Base-by-base conservation (phyloP, 257 asterid genomes). In the Solanum habrochaites region DNA sequence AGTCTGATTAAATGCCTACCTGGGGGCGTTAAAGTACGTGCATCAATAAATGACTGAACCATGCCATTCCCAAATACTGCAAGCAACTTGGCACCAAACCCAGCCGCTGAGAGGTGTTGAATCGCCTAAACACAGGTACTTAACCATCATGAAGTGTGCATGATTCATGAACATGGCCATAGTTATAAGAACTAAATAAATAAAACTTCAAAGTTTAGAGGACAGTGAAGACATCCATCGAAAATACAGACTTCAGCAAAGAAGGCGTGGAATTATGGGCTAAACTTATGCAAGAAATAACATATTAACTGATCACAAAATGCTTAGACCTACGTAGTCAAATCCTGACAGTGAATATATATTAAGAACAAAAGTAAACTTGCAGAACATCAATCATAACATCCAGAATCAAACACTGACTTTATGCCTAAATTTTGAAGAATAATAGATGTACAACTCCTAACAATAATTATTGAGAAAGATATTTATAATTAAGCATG, bases 51-150 rank as follows among this genome's bases (percentile, higher is more conserved):
- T 27, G 99, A 97, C 87, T 97, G 99, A 91, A 97, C 98, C 99
- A 97, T 97, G 86, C 99, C 99, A 90, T 97, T 97, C 74, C 97
- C 97, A 89, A 97, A 97, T 84, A 97, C 95, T 52, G 98, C 99
- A 85, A 97, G 96, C 93, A 97, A 90, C 95, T 94, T 94, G 86
- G 99, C 99, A 88, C 99, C 99, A 91, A 97, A 97, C 88, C 99
- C 99, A 86, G 98, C 98, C 43, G 93, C 98, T 74, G 98, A 97
- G 90, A 97, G 98, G 92, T 93, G 86, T 73, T 96, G 98, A 88
- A 97, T 94, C 75, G 99, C 98, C 99, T 95, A 89, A 87, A 89
- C 87, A 88, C 88, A 89, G 86, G 86, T 29, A 78, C 66, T 45
- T 78, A 27, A 45, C 52, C 45, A 49, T 78, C 84, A 45, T 45